Base-by-base conservation (phyloP, 768 basidiomycete genomes). In the Suillus americanus region DNA sequence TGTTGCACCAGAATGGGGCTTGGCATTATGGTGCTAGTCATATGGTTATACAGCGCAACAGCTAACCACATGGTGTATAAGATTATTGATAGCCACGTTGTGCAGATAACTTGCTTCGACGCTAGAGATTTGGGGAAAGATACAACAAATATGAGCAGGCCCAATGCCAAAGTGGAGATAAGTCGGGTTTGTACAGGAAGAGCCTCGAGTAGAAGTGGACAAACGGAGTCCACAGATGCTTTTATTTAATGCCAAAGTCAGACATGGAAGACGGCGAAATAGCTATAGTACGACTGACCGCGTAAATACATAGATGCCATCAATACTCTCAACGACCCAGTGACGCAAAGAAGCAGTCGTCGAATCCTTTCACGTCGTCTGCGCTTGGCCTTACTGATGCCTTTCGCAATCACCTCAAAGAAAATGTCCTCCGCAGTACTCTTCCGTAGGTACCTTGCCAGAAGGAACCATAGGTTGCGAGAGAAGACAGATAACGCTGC, bases 391-490 rank as follows among this genome's bases (percentile, higher is more conserved):
- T 78, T 78, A 20, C 38, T 28, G 33, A 83, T 48, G 53, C 77
- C 83, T 62, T 82, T 80, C 20, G 87, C 85, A 71, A 91, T 85
- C 1, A 85, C 79, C 67, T 89, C 83, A 20, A 88, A 69, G 60
- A 91, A 71, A 48, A 92, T 79, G 65, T 91, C 90, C 72, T 90
- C 87, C 43, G 88, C 73, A 65, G 89, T 86, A 38, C 82, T 80
- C 73, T 85, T 84, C 68, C 85, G 84, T 53, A 90, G 79, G 73
- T 92, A 90, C 38, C 88, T 82, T 53, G 87, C 85, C n/a, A 92
- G 83, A 80, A 91, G 84, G 76, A 90, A 91, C 87, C 88, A 90
- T 57, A 92, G 77, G 68, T 90, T 89, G 60, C 89, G 79, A 45
- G 86, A 81, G 66, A 89, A 85, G 38, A 82, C 82, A 8, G 90